Conservation (phyloP, 1,284 basidiomycete genomes). For the Peniophora sp. region DNA sequence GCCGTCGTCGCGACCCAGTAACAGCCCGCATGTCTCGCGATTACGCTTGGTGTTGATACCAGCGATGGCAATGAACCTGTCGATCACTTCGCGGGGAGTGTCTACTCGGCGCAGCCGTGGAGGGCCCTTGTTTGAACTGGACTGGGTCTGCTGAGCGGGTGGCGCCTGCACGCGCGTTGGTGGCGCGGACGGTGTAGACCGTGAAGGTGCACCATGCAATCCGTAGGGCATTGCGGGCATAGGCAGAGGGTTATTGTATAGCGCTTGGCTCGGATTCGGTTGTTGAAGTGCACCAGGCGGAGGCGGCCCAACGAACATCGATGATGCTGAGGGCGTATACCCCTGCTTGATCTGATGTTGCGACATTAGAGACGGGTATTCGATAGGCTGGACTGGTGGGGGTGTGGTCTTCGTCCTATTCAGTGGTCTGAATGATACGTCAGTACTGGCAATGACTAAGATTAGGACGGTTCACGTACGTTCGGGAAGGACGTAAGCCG, state of each 20-base stretch:
- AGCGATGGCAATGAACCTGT: constrained; percentile 66
- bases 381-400: constrained; percentile 34
- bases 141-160: constrained; percentile 14
- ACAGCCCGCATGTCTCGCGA: constrained; percentile 58
- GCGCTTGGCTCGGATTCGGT: constrained; percentile 3
- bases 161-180: constrained; percentile 16
- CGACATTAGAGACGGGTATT: constrained; percentile 60
- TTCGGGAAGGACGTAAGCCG: constrained; percentile 11
- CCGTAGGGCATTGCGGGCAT: constrained; percentile 12
- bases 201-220: constrained; percentile 13
- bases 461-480: constrained; percentile 13
- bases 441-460: no score
- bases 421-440: constrained; percentile 10
- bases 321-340: constrained; percentile 50
- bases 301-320: constrained; percentile 35
- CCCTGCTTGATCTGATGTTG: constrained; percentile 64
- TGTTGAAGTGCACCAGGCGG: constrained; percentile 1
- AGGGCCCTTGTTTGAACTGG: constrained; percentile 13
- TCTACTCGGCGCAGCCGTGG: constrained; percentile 29
- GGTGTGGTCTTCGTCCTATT: constrained; percentile 59
- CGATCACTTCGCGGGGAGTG: constrained; percentile 63
- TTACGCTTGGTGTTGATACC: constrained; percentile 50
- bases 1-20: constrained; percentile 51
- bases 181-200: constrained; percentile 17
- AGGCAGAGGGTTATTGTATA: constrained; percentile 18